phyloP scores from a whole-genome alignment of 192 early-diverging fungal genomes.

The Coemansia sp. region DNA sequence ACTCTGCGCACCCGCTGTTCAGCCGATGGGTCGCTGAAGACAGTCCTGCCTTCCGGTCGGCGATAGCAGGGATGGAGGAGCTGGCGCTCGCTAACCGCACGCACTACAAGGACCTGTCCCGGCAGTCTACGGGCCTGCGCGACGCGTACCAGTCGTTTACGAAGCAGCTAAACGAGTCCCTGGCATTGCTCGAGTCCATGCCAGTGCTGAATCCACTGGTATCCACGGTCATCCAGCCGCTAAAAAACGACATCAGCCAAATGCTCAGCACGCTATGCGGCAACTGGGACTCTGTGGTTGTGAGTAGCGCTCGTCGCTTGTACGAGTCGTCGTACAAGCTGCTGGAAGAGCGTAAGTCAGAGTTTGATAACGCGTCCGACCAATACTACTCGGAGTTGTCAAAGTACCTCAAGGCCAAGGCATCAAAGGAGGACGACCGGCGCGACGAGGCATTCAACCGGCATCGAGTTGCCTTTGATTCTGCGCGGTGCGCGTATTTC shows the following conservation, averaged over 20 bases:
- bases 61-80: conserved; percentile 39
- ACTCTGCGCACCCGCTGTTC: conserved; percentile 40
- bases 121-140: conserved; percentile 26
- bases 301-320: conserved; percentile 16
- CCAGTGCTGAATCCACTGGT: conserved; percentile 33
- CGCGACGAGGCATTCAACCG: conserved; percentile 40
- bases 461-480: conserved; percentile 25
- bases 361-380: conserved; percentile 33
- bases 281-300: conserved; percentile 50
- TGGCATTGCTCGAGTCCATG: conserved; percentile 15
- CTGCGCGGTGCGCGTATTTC: conserved; percentile 49
- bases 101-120: conserved; percentile 39
- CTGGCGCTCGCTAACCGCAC: conserved; percentile 29
- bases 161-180: conserved; percentile 23
- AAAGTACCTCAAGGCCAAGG: conserved; percentile 37
- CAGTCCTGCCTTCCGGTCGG: conserved; percentile 43
- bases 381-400: conserved; percentile 43
- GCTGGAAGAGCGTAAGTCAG: conserved; percentile 43
- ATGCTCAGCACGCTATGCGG: conserved; percentile 42
- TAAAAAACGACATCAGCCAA: conserved; percentile 34
- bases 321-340: conserved; percentile 42
- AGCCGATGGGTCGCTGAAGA: conserved; percentile 46
- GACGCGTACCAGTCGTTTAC: conserved; percentile 44
- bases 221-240: conserved; percentile 22
- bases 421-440: conserved; percentile 24